phyloP scores from a whole-genome alignment of 352 stramenopile species.

The Pythium vanterpoolii region DNA sequence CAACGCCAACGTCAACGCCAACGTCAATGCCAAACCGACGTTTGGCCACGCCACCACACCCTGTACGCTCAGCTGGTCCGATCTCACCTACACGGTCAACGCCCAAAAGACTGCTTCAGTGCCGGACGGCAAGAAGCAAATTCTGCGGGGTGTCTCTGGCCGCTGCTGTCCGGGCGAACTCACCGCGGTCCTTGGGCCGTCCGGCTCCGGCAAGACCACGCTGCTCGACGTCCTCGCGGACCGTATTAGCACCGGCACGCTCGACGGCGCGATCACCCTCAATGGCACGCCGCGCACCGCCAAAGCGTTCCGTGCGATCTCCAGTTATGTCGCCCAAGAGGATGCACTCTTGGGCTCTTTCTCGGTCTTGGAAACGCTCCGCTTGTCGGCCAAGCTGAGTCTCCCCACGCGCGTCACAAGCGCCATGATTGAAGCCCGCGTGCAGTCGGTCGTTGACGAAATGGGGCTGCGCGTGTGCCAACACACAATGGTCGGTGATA shows the following conservation, averaged over 20 bases:
- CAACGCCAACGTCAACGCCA: too few relatives aligned
- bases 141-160: conserved; percentile 57
- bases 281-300: conserved; percentile 39
- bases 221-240: conserved; percentile 60
- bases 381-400: conserved; percentile 52
- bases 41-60: too few relatives aligned
- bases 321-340: conserved; percentile 68
- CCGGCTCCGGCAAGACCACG: conserved; percentile 59
- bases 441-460: conserved; percentile 62
- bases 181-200: conserved; percentile 65
- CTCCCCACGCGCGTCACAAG: conserved; percentile 38
- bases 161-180: conserved; percentile 55
- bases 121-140: conserved; percentile 8
- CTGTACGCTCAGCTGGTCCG: conserved; percentile 24
- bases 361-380: conserved; percentile 60
- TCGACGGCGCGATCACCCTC: conserved; percentile 48
- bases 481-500: conserved; percentile 69
- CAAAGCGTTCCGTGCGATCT: conserved; percentile 40
- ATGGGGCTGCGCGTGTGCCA: conserved; percentile 58
- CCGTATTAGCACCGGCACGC: conserved; percentile 22
- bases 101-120: background rate
- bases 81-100: conserved; percentile 17
- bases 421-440: conserved; percentile 44
- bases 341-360: conserved; percentile 62
- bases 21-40: too few relatives aligned